Evolutionary conservation across 2,329 filamentous ascomycete species (phyloP).

Genomic region (Escovopsis weberi): DNA sequence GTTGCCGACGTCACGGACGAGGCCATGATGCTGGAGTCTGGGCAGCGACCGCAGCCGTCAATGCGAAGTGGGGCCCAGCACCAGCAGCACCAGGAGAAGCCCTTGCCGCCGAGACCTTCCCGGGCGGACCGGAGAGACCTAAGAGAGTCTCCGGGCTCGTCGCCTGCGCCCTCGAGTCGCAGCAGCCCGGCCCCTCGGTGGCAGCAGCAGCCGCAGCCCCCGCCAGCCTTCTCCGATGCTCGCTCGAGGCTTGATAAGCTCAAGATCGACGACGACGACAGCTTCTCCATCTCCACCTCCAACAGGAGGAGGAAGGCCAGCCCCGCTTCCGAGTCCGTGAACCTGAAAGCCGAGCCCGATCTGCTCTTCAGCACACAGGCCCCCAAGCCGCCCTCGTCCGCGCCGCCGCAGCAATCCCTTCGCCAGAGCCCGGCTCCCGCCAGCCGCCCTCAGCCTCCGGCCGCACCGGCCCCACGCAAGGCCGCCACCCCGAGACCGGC

Average conservation of each 20-base stretch:
- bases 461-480: slow-evolving; percentile 22
- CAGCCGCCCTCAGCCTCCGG: slow-evolving; percentile 10
- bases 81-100: slow-evolving; percentile 13
- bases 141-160: slow-evolving; percentile 35
- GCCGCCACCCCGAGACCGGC: slow-evolving; percentile 30
- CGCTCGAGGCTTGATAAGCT: slow-evolving; percentile 53
- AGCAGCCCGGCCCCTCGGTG: slow-evolving; percentile 39
- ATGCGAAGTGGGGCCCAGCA: slow-evolving; percentile 12
- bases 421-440: slow-evolving; percentile 23
- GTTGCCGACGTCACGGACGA: slow-evolving; percentile 45
- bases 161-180: slow-evolving; percentile 29
- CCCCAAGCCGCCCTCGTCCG: slow-evolving; percentile 19
- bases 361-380: slow-evolving; percentile 41
- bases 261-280: slow-evolving; percentile 60
- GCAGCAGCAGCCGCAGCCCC: slow-evolving; percentile 36
- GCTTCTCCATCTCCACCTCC: slow-evolving; percentile 70
- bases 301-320: slow-evolving; percentile 66
- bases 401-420: slow-evolving; percentile 20
- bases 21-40: slow-evolving; percentile 65
- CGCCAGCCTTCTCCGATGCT: slow-evolving; percentile 19
- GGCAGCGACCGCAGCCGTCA: slow-evolving; percentile 36
- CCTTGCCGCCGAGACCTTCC: slow-evolving; percentile 18
- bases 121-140: too few species aligned
- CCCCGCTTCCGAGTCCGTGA: slow-evolving; percentile 28
- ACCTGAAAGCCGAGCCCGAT: slow-evolving; percentile 37